A percentile compares a stretch with the other conserved stretches of the same genome.
phyloP scores from a whole-genome alignment of 139 green algal species.

The Chlamydomonas applanata region DNA sequence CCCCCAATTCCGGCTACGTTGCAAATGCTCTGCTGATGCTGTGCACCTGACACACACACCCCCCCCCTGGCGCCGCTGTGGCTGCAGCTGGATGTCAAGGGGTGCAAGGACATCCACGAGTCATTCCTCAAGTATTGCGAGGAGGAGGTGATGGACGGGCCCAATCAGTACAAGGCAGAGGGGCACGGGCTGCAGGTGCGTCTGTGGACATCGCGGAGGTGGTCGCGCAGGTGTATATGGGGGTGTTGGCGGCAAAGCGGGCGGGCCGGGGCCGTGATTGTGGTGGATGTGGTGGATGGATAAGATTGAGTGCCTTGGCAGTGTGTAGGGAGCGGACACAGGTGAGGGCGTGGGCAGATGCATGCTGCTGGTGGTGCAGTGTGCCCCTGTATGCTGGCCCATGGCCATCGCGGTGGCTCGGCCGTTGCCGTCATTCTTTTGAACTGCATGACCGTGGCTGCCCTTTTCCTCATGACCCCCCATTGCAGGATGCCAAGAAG shows the following conservation, averaged over 20 bases:
- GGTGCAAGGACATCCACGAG: conserved; percentile 81
- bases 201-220: no score
- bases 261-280: no score
- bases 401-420: neutral
- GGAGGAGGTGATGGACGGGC: conserved; percentile 76
- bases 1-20: no score
- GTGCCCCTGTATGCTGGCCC: neutral
- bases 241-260: no score
- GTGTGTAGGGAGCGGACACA: no score
- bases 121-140: conserved; percentile 72
- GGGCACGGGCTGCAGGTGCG: conserved; percentile 85
- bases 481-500: conserved; percentile 86
- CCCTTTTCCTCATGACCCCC: neutral
- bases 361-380: neutral
- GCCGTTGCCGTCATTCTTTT: neutral
- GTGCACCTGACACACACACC: no score
- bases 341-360: no score
- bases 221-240: no score
- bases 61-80: neutral
- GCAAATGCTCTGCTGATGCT: no score
- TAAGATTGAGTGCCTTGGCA: no score
- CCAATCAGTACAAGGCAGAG: conserved; percentile 96
- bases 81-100: conserved; percentile 86
- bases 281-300: no score
- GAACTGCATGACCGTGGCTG: neutral